phyloP scores from a whole-genome alignment of 73 alveolate genomes.

The Blepharisma stoltei region DNA sequence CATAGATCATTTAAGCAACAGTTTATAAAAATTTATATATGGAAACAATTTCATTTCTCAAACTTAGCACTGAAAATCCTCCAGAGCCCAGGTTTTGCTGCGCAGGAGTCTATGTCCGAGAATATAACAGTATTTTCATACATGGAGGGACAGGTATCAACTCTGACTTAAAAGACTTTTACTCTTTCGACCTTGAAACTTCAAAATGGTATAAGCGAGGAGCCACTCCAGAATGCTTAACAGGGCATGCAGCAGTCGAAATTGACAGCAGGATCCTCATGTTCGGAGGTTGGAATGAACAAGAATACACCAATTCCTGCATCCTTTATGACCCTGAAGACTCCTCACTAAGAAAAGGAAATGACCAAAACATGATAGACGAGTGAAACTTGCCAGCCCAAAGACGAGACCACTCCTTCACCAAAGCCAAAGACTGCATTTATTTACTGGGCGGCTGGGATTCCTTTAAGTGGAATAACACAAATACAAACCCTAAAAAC shows the following conservation, averaged over 20 bases:
- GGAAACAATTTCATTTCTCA: too few species aligned
- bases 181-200: neutral
- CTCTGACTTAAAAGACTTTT: neutral
- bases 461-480: neutral
- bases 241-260: constrained; percentile 25
- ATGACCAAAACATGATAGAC: neutral
- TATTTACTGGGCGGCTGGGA: constrained; percentile 22
- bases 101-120: constrained; percentile 18
- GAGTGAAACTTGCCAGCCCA: constrained; percentile 9
- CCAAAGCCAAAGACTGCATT: neutral
- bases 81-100: constrained; percentile 13
- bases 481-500: neutral
- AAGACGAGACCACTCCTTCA: constrained; percentile 19
- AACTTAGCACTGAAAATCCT: too few species aligned
- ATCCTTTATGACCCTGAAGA: constrained; percentile 14
- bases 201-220: neutral
- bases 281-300: constrained; percentile 23
- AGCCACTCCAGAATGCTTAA: neutral
- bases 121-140: neutral
- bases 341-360: neutral
- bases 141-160: constrained; percentile 4
- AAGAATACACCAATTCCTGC: neutral
- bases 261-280: constrained; percentile 10
- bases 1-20: too few species aligned
- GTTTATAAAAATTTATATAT: too few species aligned